These are phyloP conservation scores for Didymella glomerata DNA, from an alignment of 2,329 filamentous ascomycete genomes.

Conservation along the genomic window DNA sequence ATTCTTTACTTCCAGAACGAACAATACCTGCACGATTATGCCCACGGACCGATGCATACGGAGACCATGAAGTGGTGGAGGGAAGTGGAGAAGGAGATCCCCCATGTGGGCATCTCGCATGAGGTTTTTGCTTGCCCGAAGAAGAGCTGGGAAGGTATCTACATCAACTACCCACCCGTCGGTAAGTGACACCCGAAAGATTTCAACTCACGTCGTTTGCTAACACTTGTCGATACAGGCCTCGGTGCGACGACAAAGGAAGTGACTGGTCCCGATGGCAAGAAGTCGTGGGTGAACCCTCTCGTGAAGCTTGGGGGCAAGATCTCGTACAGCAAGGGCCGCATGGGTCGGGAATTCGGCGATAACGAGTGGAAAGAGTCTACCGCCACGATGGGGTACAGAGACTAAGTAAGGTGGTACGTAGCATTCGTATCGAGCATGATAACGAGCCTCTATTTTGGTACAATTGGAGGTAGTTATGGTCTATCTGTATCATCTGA, in stretches of 20 bases:
- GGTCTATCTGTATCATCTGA: too few relatives aligned
- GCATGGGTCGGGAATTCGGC: slow-evolving; percentile 19
- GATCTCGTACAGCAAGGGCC: slow-evolving; percentile 19
- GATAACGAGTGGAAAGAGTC: slow-evolving; percentile 17
- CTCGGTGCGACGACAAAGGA: slow-evolving; percentile 21
- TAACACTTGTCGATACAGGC: slow-evolving; percentile 7
- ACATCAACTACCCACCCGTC: slow-evolving; percentile 22
- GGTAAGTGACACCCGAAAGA: slow-evolving; percentile 4
- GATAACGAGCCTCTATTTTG: too few relatives aligned
- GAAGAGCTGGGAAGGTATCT: slow-evolving; percentile 26
- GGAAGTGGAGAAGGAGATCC: slow-evolving; percentile 10
- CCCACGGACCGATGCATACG: slow-evolving; percentile 19
- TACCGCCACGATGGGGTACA: background rate
- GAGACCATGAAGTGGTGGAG: slow-evolving; percentile 21
- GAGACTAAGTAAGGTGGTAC: background rate
- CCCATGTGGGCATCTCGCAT: slow-evolving; percentile 25
- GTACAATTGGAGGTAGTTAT: too few relatives aligned
- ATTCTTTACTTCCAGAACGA: slow-evolving; percentile 25
- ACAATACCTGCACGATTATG: slow-evolving; percentile 20
- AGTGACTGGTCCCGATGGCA: slow-evolving; percentile 16
- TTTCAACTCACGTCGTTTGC: background rate
- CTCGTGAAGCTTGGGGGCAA: slow-evolving; percentile 20
- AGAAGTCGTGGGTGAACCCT: slow-evolving; percentile 23
- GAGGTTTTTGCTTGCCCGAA: slow-evolving; percentile 23
- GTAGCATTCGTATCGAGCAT: background rate